Evolutionary conservation across 805 yeast genomes (phyloP).

Genomic region (Lipomyces mesembrius): DNA sequence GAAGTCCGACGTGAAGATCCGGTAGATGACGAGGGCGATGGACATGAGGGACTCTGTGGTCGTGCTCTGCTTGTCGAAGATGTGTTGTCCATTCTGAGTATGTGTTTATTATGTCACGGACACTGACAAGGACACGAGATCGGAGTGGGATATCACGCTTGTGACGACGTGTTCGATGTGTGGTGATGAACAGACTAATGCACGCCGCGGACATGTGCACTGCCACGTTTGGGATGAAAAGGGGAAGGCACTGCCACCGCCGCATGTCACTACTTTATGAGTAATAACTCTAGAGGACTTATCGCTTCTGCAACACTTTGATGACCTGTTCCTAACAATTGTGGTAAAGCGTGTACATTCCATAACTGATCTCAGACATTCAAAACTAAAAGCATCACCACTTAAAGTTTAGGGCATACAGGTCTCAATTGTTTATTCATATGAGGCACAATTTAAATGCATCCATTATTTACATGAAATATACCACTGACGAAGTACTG

Average conservation of each 20-base stretch:
- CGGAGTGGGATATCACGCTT: neutral
- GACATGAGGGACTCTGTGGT: conserved; percentile 14
- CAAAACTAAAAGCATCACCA: no score
- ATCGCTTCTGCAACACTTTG: no score
- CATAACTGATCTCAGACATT: no score
- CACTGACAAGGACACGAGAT: neutral
- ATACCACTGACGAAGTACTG: no score
- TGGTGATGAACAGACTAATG: neutral
- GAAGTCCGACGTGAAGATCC: conserved; percentile 31
- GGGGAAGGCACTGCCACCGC: neutral
- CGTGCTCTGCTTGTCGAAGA: neutral
- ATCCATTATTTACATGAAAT: no score
- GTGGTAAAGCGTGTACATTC: no score
- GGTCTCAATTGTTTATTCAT: no score
- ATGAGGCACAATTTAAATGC: no score
- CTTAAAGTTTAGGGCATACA: no score
- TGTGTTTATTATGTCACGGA: neutral
- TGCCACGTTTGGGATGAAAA: neutral
- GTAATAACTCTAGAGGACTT: no score
- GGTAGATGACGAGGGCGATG: conserved; percentile 25
- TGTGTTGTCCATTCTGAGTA: neutral
- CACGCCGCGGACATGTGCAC: neutral
- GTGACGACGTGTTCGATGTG: neutral
- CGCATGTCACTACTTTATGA: neutral
- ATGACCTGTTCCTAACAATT: no score